Conservation (phyloP, 805 yeast species). For the Vanderwaltozyma tropicalis region DNA sequence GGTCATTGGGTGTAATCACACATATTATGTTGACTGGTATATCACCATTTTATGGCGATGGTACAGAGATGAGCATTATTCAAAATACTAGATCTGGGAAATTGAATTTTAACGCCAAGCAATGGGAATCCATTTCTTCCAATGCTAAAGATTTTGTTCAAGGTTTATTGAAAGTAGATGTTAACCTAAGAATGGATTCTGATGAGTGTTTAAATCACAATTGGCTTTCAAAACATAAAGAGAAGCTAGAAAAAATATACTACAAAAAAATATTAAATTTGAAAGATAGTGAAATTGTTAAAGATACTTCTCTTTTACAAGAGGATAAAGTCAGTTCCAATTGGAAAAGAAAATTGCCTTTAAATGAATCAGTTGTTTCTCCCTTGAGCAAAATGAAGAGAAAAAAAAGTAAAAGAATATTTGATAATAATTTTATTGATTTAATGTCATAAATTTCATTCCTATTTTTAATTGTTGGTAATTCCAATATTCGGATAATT, state of each 20-base stretch:
- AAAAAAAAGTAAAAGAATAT: too few species aligned
- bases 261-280: constrained; percentile 21
- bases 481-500: too few species aligned
- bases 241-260: constrained; percentile 31
- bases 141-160: constrained; percentile 39
- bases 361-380: constrained; percentile 5
- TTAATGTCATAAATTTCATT: too few species aligned
- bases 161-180: constrained; percentile 32
- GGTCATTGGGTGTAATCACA: constrained; percentile 57
- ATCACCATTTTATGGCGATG: constrained; percentile 50
- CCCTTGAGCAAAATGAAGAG: too few species aligned
- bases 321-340: constrained; percentile 1
- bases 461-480: too few species aligned
- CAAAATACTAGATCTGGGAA: constrained; percentile 33
- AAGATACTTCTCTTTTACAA: too few species aligned
- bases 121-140: constrained; percentile 35
- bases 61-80: constrained; percentile 34
- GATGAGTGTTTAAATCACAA: constrained; percentile 32
- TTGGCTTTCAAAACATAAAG: constrained; percentile 38
- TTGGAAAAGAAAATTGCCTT: constrained; percentile 20
- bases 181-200: constrained; percentile 30
- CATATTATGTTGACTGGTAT: constrained; percentile 53
- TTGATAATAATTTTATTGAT: too few species aligned
- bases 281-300: background rate
- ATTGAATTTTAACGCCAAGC: constrained; percentile 29